Conservation (phyloP, 2,329 filamentous ascomycete genomes). For the Chalaropsis ovoidea region DNA sequence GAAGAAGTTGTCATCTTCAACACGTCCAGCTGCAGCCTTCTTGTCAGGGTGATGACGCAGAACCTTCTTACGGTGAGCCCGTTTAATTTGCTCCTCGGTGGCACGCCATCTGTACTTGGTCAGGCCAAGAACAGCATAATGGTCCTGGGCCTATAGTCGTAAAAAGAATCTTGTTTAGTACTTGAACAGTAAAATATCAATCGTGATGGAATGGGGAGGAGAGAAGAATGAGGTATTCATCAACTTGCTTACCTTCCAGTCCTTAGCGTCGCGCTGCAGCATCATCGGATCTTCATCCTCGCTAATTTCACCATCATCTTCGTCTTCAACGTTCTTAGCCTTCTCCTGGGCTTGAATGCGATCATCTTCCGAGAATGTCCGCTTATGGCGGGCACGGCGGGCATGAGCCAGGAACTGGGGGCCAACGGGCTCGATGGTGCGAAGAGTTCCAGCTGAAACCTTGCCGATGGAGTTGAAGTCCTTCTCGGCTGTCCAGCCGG, state of each 20-base stretch:
- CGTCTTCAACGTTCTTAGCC: conserved; percentile 90
- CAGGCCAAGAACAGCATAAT: conserved; percentile 91
- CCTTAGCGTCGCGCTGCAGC: conserved; percentile 88
- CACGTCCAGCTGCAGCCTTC: conserved; percentile 79
- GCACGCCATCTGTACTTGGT: conserved; percentile 87
- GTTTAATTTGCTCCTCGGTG: conserved; percentile 97
- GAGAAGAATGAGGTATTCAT: background rate
- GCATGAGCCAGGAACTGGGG: conserved; percentile 97
- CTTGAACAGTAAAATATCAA: no score
- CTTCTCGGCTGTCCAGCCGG: conserved; percentile 77
- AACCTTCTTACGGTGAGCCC: conserved; percentile 98
- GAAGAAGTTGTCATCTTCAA: conserved; percentile 97
- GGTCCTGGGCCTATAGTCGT: conserved; percentile 65
- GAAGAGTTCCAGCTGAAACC: conserved; percentile 66
- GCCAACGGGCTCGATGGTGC: conserved; percentile 89
- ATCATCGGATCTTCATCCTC: conserved; percentile 89
- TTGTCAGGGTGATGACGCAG: conserved; percentile 98
- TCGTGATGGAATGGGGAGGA: background rate
- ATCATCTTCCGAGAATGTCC: conserved; percentile 97
- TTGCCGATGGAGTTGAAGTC: conserved; percentile 79
- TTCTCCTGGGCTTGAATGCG: conserved; percentile 90
- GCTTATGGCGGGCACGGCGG: conserved; percentile 87
- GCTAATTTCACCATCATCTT: conserved; percentile 81
- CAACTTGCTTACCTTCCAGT: conserved; percentile 76
- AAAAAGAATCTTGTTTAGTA: background rate